phyloP scores from a whole-genome alignment of 768 basidiomycete species.

The Amanita molliuscula region DNA sequence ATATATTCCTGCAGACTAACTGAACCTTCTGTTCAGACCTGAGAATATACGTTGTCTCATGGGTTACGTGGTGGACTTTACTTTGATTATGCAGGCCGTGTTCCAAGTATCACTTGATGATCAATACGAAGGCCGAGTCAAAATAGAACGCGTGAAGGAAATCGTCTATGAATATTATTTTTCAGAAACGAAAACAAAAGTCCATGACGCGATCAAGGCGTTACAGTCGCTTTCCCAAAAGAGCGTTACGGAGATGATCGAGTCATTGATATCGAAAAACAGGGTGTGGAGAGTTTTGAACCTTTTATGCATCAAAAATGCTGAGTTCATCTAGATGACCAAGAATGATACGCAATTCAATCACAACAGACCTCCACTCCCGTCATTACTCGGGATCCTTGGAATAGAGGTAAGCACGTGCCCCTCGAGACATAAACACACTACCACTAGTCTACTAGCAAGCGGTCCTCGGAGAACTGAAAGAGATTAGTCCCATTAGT shows the following conservation, averaged over 20 bases:
- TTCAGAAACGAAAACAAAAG: neutral
- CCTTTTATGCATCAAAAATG: neutral
- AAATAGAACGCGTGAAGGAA: neutral
- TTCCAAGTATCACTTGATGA: neutral
- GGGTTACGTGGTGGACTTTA: conserved; percentile 3
- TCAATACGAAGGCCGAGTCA: neutral
- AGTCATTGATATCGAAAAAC: neutral
- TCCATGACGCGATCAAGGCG: neutral
- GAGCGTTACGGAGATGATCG: neutral
- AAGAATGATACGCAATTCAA: neutral
- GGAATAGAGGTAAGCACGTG: neutral
- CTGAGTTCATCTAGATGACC: neutral
- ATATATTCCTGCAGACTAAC: too few species aligned
- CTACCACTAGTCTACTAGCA: neutral
- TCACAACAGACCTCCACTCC: neutral
- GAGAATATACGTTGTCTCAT: neutral
- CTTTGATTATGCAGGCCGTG: neutral
- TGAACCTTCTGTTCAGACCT: neutral
- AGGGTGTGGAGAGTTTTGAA: neutral
- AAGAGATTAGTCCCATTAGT: neutral
- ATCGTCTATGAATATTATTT: neutral
- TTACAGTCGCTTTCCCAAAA: too few species aligned
- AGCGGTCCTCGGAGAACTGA: neutral
- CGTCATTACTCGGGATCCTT: neutral
- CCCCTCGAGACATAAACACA: neutral